Evolutionary conservation across 2,329 filamentous ascomycete species (phyloP).

Genomic region (Colletotrichum filicis): DNA sequence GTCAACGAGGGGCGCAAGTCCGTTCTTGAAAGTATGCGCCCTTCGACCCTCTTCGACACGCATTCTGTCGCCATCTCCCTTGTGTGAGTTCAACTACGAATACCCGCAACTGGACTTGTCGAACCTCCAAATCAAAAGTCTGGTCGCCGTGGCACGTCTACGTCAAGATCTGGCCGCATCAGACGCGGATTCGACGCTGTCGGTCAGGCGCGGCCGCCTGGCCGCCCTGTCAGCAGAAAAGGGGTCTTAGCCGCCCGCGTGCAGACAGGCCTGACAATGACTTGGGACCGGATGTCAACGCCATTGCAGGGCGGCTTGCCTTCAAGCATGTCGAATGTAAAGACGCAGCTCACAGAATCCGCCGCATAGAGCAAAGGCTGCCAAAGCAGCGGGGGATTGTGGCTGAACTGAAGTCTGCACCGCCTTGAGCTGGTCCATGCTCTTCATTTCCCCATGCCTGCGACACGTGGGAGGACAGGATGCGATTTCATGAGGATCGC

Average conservation of each 20-base stretch:
- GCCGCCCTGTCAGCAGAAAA: constrained; percentile 11
- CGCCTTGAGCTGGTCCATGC: constrained; percentile 28
- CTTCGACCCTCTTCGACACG: background rate
- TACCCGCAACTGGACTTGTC: background rate
- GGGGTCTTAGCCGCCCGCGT: constrained; percentile 19
- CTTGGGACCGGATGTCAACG: constrained; percentile 2
- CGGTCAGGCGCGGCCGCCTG: background rate
- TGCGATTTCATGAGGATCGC: constrained; percentile 33
- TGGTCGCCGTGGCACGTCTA: background rate
- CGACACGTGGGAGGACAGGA: constrained; percentile 31
- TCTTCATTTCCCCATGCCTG: constrained; percentile 32
- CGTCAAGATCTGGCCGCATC: background rate
- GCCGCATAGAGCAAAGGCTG: background rate
- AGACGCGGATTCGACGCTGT: background rate
- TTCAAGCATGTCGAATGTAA: constrained; percentile 16
- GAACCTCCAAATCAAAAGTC: background rate
- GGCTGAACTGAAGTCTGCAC: constrained; percentile 22
- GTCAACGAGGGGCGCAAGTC: background rate
- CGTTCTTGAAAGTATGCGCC: background rate
- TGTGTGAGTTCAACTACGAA: too few species aligned
- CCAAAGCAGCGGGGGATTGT: constrained; percentile 4
- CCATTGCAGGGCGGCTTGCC: constrained; percentile 21
- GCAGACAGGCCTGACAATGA: constrained; percentile 9
- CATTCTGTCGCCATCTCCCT: background rate
- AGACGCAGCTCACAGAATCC: background rate